Base-by-base conservation (phyloP, 148 eudicot genomes). In the Camellia sinensis region DNA sequence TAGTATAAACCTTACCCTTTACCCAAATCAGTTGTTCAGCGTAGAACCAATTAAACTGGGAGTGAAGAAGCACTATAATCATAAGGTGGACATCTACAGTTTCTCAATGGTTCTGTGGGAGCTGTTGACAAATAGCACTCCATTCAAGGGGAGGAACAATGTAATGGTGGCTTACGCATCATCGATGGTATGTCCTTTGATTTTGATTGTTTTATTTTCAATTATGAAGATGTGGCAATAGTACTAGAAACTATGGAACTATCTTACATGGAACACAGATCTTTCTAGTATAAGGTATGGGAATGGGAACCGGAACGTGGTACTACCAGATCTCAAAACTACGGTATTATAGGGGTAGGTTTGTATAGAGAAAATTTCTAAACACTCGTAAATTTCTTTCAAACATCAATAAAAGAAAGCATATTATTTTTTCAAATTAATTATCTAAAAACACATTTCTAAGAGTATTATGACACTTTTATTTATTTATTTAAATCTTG, bases 81-180 rank as follows among this genome's bases (percentile, higher is more conserved):
- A 82, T 61, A 87, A 87, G 68, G 89, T 87, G 60, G 89, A 87
- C 77, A 79, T 84, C 44, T 87, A 87, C 61, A 87, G 89, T 67
- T 87, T 87, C 72, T 82, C 89, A 54, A 63, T 87, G 82, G 79
- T 87, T 74, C 77, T 87, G 19, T 87, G 89, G 89, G 89, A 87
- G 81, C 79, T 87, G 65, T 78, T 87, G 11, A 80, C 78, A 7
- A 87, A 84, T 69, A 79, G 18, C 18, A 84, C 82, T 21, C 89
- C 89, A 46, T 87, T 82, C 76, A 84, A 82, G 67, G 87, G 89
- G 57, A 82, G 71, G 70, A n/a, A 18, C 75, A 75, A 62, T 11
- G 37, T 87, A 10, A 60, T 74, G 70, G 89, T 78, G 40, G 86
- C 89, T 62, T 87, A 87, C 79, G 89, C 84, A 80, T 84, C 82